Evolutionary conservation across 2,329 filamentous ascomycete genomes (phyloP).

Genomic region (Metarhizium brunneum): DNA sequence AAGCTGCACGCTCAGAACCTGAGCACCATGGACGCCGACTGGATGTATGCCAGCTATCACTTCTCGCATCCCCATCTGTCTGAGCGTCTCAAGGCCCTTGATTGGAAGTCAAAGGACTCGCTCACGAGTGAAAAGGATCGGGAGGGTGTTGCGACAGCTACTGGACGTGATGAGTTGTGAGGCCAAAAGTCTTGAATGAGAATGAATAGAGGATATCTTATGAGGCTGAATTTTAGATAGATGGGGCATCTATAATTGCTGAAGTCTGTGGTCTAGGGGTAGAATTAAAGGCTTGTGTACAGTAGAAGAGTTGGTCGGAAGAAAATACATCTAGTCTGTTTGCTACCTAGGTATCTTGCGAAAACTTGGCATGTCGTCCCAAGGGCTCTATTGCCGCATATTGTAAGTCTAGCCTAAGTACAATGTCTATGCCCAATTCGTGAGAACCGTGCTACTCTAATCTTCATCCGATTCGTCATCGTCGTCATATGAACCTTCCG

Average conservation of each 20-base stretch:
- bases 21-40: conserved; percentile 97
- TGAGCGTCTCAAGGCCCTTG: conserved; percentile 82
- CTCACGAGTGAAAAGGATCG: conserved; percentile 31
- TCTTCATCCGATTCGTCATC: conserved; percentile 4
- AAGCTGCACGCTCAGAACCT: conserved; percentile 98
- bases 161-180: conserved; percentile 64
- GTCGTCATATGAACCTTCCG: conserved; percentile 12
- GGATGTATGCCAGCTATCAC: conserved; percentile 97
- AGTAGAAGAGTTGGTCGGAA: background rate
- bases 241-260: background rate
- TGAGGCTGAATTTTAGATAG: background rate
- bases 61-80: conserved; percentile 96
- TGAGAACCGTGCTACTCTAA: background rate
- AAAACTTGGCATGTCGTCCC: background rate
- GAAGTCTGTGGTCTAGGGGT: background rate
- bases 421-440: background rate
- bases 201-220: background rate
- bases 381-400: background rate
- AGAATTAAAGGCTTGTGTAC: background rate
- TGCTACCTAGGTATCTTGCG: background rate
- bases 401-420: background rate
- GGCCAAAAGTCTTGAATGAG: background rate
- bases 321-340: background rate
- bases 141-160: conserved; percentile 52
- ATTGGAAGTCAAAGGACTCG: conserved; percentile 62